Base-by-base conservation (phyloP, 129 eudicot species). In the Arctium minus region DNA sequence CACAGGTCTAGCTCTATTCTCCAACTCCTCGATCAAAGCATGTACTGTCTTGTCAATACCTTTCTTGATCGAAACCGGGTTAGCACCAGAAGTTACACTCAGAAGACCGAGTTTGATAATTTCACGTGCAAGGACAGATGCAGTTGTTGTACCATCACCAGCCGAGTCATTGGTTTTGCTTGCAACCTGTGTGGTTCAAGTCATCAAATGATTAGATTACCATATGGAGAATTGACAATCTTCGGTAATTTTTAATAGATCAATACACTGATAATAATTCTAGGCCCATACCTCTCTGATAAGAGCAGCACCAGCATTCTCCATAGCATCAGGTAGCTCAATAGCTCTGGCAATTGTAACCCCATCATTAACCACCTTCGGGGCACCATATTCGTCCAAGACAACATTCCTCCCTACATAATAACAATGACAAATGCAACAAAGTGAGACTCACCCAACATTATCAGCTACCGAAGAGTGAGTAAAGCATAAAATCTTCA, bases 61-160 rank as follows among this genome's bases (percentile, higher is more conserved):
- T 79, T 82, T 94, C 84, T 94, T 94, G 3, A 94, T 70, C 2
- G 98, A 91, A 56, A 94, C 98, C 0, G 98, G 96, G 72, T 95
- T 95, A 18, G 98, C 97, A 86, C 98, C 98, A 50, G 98, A 95
- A 3, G 97, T 92, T 12, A 95, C 97, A 86, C 89, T 91, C 17
- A 95, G 69, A 17, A 95, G 91, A 44, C 98, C 98, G 79, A 89
- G 97, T 84, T 85, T 92, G 81, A 95, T 94, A 40, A 94, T 94
- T 85, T 94, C 98, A 71, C 98, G 97, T 5, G 97, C 97, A 81
- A 94, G 94, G 53, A 94, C 89, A 0, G 97, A 94, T 8, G 98
- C 98, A 12, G 98, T 94, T 32, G 98, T 94, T 31, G 98, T 94
- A 13, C 98, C 98, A 56, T 94, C 98, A 82, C 98, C 98, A 82